A percentile compares a stretch with the other conserved stretches of the same genome.
These are phyloP conservation scores for Saccharum spontaneum DNA, from an alignment of 176 grass and related monocot species.

Conservation along the genomic window DNA sequence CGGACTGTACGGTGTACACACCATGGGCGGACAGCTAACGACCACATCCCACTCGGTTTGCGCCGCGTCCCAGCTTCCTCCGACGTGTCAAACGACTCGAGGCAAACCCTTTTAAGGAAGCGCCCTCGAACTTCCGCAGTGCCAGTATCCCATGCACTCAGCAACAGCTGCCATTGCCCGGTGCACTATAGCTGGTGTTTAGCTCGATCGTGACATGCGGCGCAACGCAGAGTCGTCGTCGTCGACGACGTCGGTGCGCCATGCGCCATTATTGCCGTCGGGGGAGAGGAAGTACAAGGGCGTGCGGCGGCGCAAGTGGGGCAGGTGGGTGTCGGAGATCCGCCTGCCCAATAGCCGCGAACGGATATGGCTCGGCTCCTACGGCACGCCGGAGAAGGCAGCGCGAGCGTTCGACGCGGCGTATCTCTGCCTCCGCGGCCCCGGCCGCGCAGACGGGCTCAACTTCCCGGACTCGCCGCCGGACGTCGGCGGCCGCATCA, in stretches of 20 bases:
- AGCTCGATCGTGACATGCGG: neutral
- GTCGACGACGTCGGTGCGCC: neutral
- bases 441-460: constrained; percentile 19
- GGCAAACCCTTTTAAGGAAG: too few species aligned
- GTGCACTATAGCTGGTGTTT: too few species aligned
- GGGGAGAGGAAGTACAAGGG: constrained; percentile 48
- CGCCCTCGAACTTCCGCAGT: too few species aligned
- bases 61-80: too few species aligned
- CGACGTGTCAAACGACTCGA: too few species aligned
- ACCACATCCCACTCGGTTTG: too few species aligned
- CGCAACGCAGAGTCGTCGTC: neutral
- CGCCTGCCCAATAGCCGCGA: constrained; percentile 54
- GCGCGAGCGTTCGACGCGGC: constrained; percentile 62
- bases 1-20: too few species aligned
- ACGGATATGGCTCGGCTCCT: constrained; percentile 57
- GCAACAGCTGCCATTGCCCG: too few species aligned
- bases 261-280: neutral
- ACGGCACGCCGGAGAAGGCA: constrained; percentile 54
- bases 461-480: constrained; percentile 56
- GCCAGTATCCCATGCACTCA: too few species aligned
- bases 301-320: constrained; percentile 64
- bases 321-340: constrained; percentile 71
- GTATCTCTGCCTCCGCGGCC: constrained; percentile 51
- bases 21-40: too few species aligned
- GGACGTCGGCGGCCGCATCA: neutral